Conservation (phyloP, 1,284 basidiomycete species). For the Trichosporon sp. region DNA sequence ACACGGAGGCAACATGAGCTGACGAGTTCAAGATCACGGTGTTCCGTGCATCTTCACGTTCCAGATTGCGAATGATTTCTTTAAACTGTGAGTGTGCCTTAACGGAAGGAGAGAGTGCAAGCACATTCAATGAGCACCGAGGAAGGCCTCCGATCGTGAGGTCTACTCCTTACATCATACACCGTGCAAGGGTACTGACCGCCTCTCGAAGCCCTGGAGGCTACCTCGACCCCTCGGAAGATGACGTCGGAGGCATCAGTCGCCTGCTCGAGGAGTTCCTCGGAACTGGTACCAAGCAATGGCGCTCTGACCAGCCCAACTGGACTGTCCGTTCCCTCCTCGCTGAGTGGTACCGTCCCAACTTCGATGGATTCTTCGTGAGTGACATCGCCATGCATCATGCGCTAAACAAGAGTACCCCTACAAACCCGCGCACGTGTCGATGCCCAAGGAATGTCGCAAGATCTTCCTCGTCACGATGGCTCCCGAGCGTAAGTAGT, state of each 20-base stretch:
- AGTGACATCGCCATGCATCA: conserved; percentile 45
- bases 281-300: conserved; percentile 67
- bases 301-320: conserved; percentile 22
- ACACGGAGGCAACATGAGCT: neutral
- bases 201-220: conserved; percentile 78
- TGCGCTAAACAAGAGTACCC: conserved; percentile 70
- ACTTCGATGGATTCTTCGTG: conserved; percentile 98
- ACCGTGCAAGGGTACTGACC: conserved; percentile 15
- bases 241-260: conserved; percentile 86
- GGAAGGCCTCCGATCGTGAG: neutral
- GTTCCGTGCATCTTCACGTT: conserved; percentile 96
- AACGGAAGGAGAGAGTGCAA: neutral
- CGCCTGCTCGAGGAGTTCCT: conserved; percentile 83
- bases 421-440: conserved; percentile 93
- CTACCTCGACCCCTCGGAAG: conserved; percentile 93
- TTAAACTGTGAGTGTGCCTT: conserved; percentile 78
- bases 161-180: neutral
- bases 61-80: conserved; percentile 97
- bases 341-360: conserved; percentile 95
- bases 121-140: neutral
- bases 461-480: conserved; percentile 94
- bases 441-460: conserved; percentile 97
- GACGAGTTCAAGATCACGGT: conserved; percentile 67
- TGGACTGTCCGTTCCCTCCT: conserved; percentile 96
- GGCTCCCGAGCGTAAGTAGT: conserved; percentile 75